phyloP scores from a whole-genome alignment of 2,329 filamentous ascomycete genomes.

The Pseudopyricularia cyperi region DNA sequence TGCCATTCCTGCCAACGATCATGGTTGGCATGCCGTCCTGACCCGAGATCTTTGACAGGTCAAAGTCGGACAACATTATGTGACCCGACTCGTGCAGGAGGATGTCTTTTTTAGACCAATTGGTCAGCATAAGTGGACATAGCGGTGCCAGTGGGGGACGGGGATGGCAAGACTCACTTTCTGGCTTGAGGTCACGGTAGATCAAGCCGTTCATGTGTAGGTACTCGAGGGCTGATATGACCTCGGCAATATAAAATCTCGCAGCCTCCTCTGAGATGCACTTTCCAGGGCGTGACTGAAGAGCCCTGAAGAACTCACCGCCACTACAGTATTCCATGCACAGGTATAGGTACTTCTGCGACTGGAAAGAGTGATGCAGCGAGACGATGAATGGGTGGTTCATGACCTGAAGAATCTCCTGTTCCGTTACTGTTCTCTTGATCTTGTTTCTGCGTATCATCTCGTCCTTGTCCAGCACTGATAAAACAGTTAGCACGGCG shows the following conservation, averaged over 20 bases:
- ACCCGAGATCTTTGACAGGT: conserved; percentile 94
- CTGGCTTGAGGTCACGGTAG: conserved; percentile 93
- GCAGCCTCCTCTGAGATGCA: conserved; percentile 95
- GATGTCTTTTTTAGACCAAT: conserved; percentile 52
- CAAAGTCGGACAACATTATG: conserved; percentile 99
- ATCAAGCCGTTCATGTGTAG: conserved; percentile 99
- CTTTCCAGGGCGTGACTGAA: conserved; percentile 93
- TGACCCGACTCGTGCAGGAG: conserved; percentile 97
- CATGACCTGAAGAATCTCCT: conserved; percentile 95
- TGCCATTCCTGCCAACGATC: conserved; percentile 85
- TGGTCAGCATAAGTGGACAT: background rate
- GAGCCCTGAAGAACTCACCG: conserved; percentile 92
- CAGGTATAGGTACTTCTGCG: conserved; percentile 95
- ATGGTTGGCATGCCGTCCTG: conserved; percentile 92
- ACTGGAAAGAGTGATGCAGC: conserved; percentile 97
- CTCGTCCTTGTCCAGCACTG: conserved; percentile 97
- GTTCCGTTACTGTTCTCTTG: conserved; percentile 92
- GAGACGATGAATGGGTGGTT: conserved; percentile 99
- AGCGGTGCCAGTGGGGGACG: background rate
- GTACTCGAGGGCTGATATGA: conserved; percentile 92
- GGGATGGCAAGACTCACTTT: conserved; percentile 54
- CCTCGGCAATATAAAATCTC: conserved; percentile 92
- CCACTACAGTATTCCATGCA: conserved; percentile 99
- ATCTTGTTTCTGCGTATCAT: conserved; percentile 99
- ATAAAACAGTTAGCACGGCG: conserved; percentile 1